Evolutionary conservation across 2,329 filamentous ascomycete species (phyloP).

Genomic region (Aspergillus awamori): DNA sequence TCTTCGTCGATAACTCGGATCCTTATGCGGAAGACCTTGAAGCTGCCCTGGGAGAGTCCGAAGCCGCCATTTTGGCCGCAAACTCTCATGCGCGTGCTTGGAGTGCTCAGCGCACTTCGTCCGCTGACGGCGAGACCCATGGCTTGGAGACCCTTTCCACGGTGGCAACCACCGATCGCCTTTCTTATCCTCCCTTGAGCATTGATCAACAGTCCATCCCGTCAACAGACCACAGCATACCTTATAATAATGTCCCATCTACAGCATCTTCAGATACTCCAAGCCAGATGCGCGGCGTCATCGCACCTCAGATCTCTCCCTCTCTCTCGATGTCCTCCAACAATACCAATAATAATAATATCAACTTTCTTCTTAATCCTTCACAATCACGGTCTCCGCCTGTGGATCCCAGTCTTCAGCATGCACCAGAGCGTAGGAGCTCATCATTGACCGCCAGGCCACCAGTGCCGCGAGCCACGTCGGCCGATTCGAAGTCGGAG

Average conservation of each 20-base stretch:
- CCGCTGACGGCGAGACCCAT: slow-evolving; percentile 46
- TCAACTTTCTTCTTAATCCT: slow-evolving; percentile 61
- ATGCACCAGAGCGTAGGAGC: slow-evolving; percentile 31
- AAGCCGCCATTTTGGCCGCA: slow-evolving; percentile 32
- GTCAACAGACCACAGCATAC: slow-evolving; percentile 19
- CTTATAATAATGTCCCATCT: slow-evolving; percentile 26
- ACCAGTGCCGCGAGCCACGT: slow-evolving; percentile 22
- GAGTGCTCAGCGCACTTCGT: slow-evolving; percentile 34
- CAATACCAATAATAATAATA: slow-evolving; percentile 48
- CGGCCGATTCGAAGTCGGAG: slow-evolving; percentile 29
- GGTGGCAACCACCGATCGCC: slow-evolving; percentile 50
- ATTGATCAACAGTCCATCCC: slow-evolving; percentile 30
- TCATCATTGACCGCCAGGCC: slow-evolving; percentile 34
- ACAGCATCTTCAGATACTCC: slow-evolving; percentile 32
- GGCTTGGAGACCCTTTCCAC: slow-evolving; percentile 59
- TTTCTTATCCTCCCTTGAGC: slow-evolving; percentile 31
- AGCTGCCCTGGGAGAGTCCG: slow-evolving; percentile 35
- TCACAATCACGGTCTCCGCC: slow-evolving; percentile 47
- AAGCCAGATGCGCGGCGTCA: slow-evolving; percentile 36
- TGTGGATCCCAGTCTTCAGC: slow-evolving; percentile 47
- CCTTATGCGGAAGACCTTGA: slow-evolving; percentile 59
- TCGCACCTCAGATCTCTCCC: slow-evolving; percentile 45
- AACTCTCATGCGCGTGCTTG: slow-evolving; percentile 36
- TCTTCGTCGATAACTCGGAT: slow-evolving; percentile 64
- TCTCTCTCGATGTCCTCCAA: slow-evolving; percentile 47